These are phyloP conservation scores for Pseudocercospora ulei DNA, from an alignment of 2,329 filamentous ascomycete genomes.

Conservation along the genomic window DNA sequence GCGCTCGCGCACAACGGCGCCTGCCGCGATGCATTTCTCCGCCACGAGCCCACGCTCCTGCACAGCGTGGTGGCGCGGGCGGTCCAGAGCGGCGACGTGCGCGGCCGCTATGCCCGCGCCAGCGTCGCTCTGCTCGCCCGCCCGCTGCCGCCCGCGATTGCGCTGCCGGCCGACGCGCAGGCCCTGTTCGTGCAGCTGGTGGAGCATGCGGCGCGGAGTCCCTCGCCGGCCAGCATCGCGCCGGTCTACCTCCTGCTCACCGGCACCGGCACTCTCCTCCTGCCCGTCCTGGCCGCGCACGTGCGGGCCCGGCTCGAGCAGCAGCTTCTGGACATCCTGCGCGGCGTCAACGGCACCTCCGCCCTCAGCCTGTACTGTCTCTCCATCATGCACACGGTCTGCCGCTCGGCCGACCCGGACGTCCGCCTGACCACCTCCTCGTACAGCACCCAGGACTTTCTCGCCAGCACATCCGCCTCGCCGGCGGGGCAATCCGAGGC, in stretches of 20 bases:
- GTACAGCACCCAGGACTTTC: constrained; percentile 30
- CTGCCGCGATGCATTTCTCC: constrained; percentile 31
- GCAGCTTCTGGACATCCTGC: constrained; percentile 31
- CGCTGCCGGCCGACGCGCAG: constrained; percentile 32
- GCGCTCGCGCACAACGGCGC: constrained; percentile 32
- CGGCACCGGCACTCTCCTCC: constrained; percentile 29
- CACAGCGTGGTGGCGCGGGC: constrained; percentile 27
- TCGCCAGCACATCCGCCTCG: constrained; percentile 26
- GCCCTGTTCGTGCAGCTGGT: constrained; percentile 31
- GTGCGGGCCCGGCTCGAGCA: constrained; percentile 29
- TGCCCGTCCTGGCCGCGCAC: constrained; percentile 28
- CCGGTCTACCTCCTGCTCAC: constrained; percentile 31
- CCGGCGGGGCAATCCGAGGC: constrained; percentile 28
- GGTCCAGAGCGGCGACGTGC: constrained; percentile 17
- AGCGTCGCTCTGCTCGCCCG: constrained; percentile 29
- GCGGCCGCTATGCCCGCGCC: constrained; percentile 22
- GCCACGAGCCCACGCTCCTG: constrained; percentile 29
- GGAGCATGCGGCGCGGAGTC: constrained; percentile 27
- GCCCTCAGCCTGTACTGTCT: constrained; percentile 34
- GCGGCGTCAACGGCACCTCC: constrained; percentile 22
- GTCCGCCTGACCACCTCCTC: constrained; percentile 22
- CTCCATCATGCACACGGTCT: constrained; percentile 33
- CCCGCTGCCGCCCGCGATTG: constrained; percentile 26
- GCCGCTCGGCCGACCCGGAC: constrained; percentile 22
- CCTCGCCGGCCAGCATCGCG: constrained; percentile 27